phyloP scores from a whole-genome alignment of 441 rosid genomes.

The Gossypium schwendimanii region DNA sequence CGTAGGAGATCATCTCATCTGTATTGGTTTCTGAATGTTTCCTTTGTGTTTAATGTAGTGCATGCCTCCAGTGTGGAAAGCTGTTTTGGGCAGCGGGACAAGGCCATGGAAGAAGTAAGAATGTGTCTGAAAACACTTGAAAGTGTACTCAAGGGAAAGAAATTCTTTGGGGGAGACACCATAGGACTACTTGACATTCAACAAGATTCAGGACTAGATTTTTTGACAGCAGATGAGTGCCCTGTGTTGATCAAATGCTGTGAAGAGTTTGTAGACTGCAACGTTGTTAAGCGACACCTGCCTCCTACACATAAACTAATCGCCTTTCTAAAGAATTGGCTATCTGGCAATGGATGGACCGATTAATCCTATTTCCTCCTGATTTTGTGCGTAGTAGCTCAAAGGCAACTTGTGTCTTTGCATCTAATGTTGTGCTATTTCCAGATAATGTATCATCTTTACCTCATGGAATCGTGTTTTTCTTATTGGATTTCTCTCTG shows the following conservation, averaged over 20 bases:
- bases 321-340: not conserved
- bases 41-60: conserved; percentile 14
- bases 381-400: too few species aligned
- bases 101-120: conserved; percentile 10
- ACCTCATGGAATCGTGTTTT: too few species aligned
- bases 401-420: too few species aligned
- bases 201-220: not conserved
- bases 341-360: not conserved
- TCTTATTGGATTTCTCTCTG: too few species aligned
- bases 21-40: not conserved
- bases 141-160: conserved; percentile 23
- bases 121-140: conserved; percentile 20
- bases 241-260: conserved; percentile 31
- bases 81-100: conserved; percentile 8
- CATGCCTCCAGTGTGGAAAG: conserved; percentile 19
- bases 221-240: conserved; percentile 19
- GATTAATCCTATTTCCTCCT: too few species aligned
- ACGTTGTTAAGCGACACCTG: conserved; percentile 23
- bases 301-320: conserved; percentile 33
- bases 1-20: too few species aligned
- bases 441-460: too few species aligned
- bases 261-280: not conserved
- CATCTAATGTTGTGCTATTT: too few species aligned
- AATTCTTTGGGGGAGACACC: conserved; percentile 31
- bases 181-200: conserved; percentile 8